Conservation (phyloP, 2,329 filamentous ascomycete genomes). For the Beauveria pseudobassiana region DNA sequence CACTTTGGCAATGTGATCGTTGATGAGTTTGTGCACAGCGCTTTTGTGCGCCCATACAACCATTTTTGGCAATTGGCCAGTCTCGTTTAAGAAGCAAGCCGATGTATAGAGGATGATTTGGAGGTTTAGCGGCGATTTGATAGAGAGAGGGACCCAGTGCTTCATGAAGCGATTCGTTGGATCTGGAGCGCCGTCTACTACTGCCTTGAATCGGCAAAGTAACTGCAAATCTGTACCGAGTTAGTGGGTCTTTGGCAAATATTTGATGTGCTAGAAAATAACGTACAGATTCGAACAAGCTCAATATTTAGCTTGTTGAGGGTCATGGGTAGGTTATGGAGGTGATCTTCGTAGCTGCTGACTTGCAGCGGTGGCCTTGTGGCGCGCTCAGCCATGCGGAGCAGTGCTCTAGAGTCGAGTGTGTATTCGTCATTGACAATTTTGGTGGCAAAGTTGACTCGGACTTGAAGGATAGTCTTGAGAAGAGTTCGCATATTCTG, state of each 20-base stretch:
- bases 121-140: constrained; percentile 41
- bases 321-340: constrained; percentile 33
- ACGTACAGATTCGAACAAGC: constrained; percentile 40
- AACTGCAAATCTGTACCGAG: constrained; percentile 36
- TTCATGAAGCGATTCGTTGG: constrained; percentile 37
- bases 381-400: constrained; percentile 17
- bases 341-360: constrained; percentile 25
- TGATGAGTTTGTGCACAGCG: constrained; percentile 37
- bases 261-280: not conserved
- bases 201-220: constrained; percentile 43
- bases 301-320: constrained; percentile 38
- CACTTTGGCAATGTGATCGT: constrained; percentile 35
- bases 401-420: constrained; percentile 20
- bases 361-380: constrained; percentile 17
- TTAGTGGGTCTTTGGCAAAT: not conserved
- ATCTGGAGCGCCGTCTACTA: constrained; percentile 40
- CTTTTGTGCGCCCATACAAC: constrained; percentile 36
- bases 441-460: constrained; percentile 22
- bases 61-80: constrained; percentile 36
- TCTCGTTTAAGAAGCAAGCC: constrained; percentile 44
- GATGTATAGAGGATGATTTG: constrained; percentile 44
- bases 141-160: constrained; percentile 38
- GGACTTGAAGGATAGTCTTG: constrained; percentile 23
- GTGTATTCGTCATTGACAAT: constrained; percentile 25
- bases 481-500: constrained; percentile 22